These are phyloP conservation scores for Aspergillus sp. DNA, from an alignment of 2,329 filamentous ascomycete species.

Conservation along the genomic window DNA sequence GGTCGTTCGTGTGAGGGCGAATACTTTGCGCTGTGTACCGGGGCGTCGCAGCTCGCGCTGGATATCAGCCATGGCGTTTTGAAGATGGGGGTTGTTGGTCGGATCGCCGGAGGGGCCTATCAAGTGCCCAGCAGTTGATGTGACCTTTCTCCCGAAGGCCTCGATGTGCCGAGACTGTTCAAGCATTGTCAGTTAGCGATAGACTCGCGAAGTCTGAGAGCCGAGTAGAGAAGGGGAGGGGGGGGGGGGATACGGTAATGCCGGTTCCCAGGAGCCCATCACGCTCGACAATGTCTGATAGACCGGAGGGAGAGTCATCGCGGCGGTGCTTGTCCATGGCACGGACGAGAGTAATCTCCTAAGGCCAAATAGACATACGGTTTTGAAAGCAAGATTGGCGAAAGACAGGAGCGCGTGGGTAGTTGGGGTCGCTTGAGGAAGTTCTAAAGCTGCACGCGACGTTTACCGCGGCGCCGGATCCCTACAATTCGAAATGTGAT, in stretches of 20 bases:
- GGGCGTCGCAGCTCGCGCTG: conserved; percentile 86
- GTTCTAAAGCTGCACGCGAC: conserved; percentile 28
- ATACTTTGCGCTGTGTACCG: conserved; percentile 81
- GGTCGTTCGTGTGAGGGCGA: conserved; percentile 84
- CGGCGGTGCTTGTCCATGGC: conserved; percentile 48
- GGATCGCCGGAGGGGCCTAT: conserved; percentile 67
- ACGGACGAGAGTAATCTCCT: conserved; percentile 21
- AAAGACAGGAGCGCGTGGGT: conserved; percentile 1
- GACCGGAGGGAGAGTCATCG: conserved; percentile 47
- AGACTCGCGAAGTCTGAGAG: not conserved
- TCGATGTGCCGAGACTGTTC: conserved; percentile 79
- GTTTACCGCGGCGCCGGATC: conserved; percentile 27
- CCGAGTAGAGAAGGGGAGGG: not conserved
- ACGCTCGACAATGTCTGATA: conserved; percentile 43
- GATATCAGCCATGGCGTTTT: conserved; percentile 82
- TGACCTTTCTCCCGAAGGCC: conserved; percentile 91
- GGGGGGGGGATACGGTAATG: conserved; percentile 41
- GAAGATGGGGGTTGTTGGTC: conserved; percentile 66
- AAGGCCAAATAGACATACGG: conserved; percentile 30
- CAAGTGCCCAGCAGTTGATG: conserved; percentile 86
- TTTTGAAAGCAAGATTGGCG: conserved; percentile 8
- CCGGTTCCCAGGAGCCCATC: conserved; percentile 49
- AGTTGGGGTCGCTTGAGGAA: conserved; percentile 9
- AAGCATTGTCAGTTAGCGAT: not conserved
- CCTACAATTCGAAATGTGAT: conserved; percentile 12